Percentiles rank a stretch among this genome's conserved stretches.
Evolutionary conservation across 495 filamentous ascomycete species (phyloP).

Genomic region (Aspergillus haitiensis): DNA sequence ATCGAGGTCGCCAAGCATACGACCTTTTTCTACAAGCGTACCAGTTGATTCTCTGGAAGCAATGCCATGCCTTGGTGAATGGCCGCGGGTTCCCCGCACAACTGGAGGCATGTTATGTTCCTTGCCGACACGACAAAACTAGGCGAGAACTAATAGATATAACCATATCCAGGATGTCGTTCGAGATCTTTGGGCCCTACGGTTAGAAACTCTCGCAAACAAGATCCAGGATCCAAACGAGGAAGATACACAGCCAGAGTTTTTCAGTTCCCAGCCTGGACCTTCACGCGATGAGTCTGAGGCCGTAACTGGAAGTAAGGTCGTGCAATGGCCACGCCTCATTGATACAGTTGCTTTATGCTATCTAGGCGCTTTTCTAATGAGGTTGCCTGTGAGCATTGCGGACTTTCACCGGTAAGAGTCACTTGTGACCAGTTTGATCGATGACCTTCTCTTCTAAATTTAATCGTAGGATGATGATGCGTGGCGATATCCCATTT

Average conservation of each 20-base stretch:
- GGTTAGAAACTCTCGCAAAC: constrained; percentile 51
- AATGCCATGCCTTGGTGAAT: constrained; percentile 63
- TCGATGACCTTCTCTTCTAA: not conserved
- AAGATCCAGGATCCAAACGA: constrained; percentile 40
- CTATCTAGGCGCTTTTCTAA: constrained; percentile 63
- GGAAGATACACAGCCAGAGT: constrained; percentile 35
- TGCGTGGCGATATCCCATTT: constrained; percentile 49
- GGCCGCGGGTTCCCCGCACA: constrained; percentile 61
- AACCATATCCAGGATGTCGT: constrained; percentile 47
- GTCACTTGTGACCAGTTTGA: not conserved
- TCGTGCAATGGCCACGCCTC: constrained; percentile 54
- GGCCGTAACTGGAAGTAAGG: constrained; percentile 21
- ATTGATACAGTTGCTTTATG: constrained; percentile 64
- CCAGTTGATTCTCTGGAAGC: constrained; percentile 82
- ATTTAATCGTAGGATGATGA: constrained; percentile 32
- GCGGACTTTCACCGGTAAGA: constrained; percentile 60
- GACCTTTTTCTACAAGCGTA: constrained; percentile 80
- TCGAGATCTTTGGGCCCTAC: constrained; percentile 69
- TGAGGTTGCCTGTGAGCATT: constrained; percentile 63
- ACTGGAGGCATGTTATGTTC: constrained; percentile 50
- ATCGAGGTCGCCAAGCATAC: constrained; percentile 62
- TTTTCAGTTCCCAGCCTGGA: constrained; percentile 55
- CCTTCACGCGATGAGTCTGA: constrained; percentile 31
- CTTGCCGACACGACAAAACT: not conserved
- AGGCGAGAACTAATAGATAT: not conserved